Percentiles rank a stretch among this genome's conserved stretches.
phyloP scores from a whole-genome alignment of 805 yeast genomes.

The Pichia sporocuriosa region DNA sequence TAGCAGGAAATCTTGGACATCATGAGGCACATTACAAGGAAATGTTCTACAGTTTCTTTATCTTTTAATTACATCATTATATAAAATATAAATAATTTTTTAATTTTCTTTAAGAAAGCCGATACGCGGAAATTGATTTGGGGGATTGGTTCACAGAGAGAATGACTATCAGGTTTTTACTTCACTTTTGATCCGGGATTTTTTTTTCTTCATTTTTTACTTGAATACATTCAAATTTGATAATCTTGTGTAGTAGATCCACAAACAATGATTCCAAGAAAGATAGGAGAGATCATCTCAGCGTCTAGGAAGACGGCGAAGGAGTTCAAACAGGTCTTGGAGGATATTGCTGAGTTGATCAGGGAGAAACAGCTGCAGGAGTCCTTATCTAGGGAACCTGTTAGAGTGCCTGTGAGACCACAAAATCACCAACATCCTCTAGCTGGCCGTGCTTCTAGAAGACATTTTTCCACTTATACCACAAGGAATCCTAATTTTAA shows the following conservation, averaged over 20 bases:
- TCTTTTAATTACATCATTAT: background rate
- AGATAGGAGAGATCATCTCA: slow-evolving; percentile 38
- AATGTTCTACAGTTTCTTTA: no score
- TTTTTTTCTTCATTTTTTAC: no score
- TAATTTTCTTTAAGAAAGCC: no score
- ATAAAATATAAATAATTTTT: background rate
- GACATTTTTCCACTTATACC: slow-evolving; percentile 27
- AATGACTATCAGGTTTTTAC: background rate
- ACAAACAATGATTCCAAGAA: slow-evolving; percentile 12
- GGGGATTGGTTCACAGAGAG: no score
- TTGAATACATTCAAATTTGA: no score
- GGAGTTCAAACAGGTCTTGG: slow-evolving; percentile 40
- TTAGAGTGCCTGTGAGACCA: slow-evolving; percentile 22
- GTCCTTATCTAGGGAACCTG: slow-evolving; percentile 35
- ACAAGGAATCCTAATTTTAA: background rate
- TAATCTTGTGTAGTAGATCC: no score
- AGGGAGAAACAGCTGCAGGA: slow-evolving; percentile 25
- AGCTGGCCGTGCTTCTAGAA: slow-evolving; percentile 14
- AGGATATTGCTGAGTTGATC: slow-evolving; percentile 38
- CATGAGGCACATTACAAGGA: no score
- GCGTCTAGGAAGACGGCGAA: slow-evolving; percentile 40
- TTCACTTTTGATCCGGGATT: no score
- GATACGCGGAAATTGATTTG: background rate
- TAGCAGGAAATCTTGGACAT: background rate
- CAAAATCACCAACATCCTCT: slow-evolving; percentile 18